Conservation (phyloP, 495 filamentous ascomycete species). For the Aspergillus sclerotioniger region DNA sequence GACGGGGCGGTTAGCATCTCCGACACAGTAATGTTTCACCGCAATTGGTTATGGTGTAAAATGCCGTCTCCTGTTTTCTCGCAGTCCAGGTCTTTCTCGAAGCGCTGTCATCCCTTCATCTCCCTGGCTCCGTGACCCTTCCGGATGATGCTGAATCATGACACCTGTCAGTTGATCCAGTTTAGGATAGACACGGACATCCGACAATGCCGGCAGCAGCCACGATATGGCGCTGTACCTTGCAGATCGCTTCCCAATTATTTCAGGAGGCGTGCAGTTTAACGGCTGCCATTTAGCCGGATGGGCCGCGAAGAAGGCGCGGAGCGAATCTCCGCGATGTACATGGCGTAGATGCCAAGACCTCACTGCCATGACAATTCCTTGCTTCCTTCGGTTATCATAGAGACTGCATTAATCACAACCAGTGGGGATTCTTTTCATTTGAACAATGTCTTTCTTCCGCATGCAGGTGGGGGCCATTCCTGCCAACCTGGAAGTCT, state of each 20-base stretch:
- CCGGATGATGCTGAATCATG: background rate
- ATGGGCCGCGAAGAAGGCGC: background rate
- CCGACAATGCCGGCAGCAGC: constrained; percentile 3
- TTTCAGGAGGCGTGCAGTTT: background rate
- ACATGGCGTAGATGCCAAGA: background rate
- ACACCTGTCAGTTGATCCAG: background rate
- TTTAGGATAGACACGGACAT: background rate
- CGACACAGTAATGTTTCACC: background rate
- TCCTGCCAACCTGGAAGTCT: no score
- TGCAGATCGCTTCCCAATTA: constrained; percentile 23
- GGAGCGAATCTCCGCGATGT: constrained; percentile 11
- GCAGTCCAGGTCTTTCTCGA: background rate
- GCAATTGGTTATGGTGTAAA: background rate
- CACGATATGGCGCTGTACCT: constrained; percentile 9
- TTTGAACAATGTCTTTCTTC: no score
- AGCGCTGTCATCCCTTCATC: constrained; percentile 3
- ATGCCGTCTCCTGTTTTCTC: background rate
- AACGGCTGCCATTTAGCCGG: constrained; percentile 19
- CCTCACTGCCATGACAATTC: background rate
- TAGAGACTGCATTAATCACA: background rate
- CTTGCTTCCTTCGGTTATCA: background rate
- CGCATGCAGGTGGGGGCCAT: no score
- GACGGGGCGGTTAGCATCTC: background rate
- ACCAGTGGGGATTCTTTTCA: background rate
- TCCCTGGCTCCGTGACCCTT: background rate